Conservation (phyloP, 192 early-diverging fungal species). For the Mortierella antarctica region DNA sequence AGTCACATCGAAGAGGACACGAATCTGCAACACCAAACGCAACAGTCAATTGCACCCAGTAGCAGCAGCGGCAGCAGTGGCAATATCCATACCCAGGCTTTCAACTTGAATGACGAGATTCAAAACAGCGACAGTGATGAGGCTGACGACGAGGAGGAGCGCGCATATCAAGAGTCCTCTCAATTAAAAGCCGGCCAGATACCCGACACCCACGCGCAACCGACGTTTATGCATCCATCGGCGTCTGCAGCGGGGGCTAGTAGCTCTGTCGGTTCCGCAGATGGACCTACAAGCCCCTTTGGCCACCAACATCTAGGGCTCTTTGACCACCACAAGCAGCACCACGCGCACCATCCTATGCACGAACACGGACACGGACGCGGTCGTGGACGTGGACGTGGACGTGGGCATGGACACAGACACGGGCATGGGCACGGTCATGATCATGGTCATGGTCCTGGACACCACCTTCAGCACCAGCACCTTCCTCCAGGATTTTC, state of each 20-base stretch:
- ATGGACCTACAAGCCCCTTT: background rate
- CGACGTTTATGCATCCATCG: slow-evolving; percentile 1
- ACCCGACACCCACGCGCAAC: slow-evolving; percentile 1
- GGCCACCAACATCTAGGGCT: background rate
- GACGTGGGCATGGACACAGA: slow-evolving; percentile 1
- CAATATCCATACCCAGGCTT: background rate
- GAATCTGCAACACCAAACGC: background rate
- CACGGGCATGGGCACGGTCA: background rate
- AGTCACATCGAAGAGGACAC: slow-evolving; percentile 9
- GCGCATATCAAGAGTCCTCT: background rate
- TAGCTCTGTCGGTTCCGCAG: no score
- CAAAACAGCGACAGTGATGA: slow-evolving; percentile 6
- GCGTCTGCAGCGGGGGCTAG: background rate
- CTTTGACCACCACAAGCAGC: background rate
- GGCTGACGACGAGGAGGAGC: background rate
- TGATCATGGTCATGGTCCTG: background rate
- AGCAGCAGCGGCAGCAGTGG: slow-evolving; percentile 2
- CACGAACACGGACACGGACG: slow-evolving; percentile 6
- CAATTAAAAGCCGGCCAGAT: background rate
- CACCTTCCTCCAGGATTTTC: background rate
- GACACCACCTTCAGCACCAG: slow-evolving; percentile 1
- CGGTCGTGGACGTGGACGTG: background rate
- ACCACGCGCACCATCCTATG: background rate
- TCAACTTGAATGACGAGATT: slow-evolving; percentile 14
- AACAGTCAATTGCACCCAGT: background rate